Evolutionary conservation across 2,329 filamentous ascomycete species (phyloP), one percentile per base, ranked within the genome.

Genomic region (Alternaria brassicicola): DNA sequence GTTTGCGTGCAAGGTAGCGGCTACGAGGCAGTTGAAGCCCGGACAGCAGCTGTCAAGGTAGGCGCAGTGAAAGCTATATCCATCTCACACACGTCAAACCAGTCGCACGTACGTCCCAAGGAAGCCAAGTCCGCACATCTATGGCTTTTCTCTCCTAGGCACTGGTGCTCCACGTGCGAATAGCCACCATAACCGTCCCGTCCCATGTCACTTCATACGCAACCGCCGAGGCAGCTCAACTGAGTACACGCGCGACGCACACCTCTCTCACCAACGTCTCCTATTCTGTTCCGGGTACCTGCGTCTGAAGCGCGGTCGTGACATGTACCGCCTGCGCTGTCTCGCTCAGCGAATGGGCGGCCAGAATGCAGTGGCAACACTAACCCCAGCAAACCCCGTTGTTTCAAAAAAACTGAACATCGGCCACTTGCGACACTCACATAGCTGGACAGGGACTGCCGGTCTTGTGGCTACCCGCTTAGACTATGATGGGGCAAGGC

Each of bases 221-320:
- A 63, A 43, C 57, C 60, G 57, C 61, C 55, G 48, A 49, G n/a
- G 43, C 43, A 47, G 31, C 38, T 38, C 31, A 43, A 52, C 51
- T 25, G 35, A 55, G 43, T 36, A 45, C 41, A 31, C 21, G 52
- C 61, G 47, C 63, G 52, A 57, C 42, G 64, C 57, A 36, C 31
- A 42, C 21, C 31, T 54, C 31, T 54, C 36, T 51, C 55, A 55
- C 57, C 36, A 59, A 61, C 41, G 51, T 35, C 42, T 59, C 38
- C 46, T 55, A 61, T 68, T 52, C 59, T 48, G 66, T 58, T 43
- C 43, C 45, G 45, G 42, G 55, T 58, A 58, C 55, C 51, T 58
- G 55, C 46, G 57, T 51, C 52, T 70, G 66, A 68, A 64, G 67
- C 67, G 66, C 59, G 59, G 63, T 55, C 62, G 62, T 54, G 56